Percentiles rank a stretch among this genome's conserved stretches.
These are phyloP conservation scores for Protomyces inouyei DNA, from an alignment of 1,139 yeast genomes.

Conservation along the genomic window DNA sequence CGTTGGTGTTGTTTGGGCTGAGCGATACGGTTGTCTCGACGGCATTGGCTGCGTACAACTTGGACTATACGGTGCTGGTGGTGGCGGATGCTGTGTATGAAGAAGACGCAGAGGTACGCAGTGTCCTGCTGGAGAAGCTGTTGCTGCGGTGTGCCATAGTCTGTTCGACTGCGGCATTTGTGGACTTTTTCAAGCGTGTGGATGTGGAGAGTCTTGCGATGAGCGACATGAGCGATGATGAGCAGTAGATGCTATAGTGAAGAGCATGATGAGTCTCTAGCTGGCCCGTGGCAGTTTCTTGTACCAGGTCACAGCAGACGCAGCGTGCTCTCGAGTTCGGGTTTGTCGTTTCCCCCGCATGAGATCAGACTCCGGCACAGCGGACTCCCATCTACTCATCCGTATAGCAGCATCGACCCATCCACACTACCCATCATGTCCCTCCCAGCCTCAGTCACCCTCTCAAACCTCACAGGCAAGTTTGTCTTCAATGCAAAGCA, in stretches of 20 bases:
- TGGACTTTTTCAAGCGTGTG: neutral
- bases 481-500: neutral
- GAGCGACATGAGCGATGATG: neutral
- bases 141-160: neutral
- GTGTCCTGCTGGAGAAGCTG: neutral
- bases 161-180: neutral
- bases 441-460: neutral
- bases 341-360: too few relatives aligned
- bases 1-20: neutral
- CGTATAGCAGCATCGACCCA: too few relatives aligned
- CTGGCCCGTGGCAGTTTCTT: too few relatives aligned
- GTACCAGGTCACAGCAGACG: too few relatives aligned
- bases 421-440: neutral
- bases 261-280: too few relatives aligned
- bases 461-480: neutral
- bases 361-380: too few relatives aligned
- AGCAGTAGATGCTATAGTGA: neutral
- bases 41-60: neutral
- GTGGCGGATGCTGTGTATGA: neutral
- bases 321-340: too few relatives aligned
- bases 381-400: too few relatives aligned
- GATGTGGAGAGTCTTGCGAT: neutral
- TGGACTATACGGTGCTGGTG: neutral
- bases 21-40: neutral
- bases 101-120: neutral